phyloP scores from a whole-genome alignment of 140 eudicot genomes.

The Stevia rebaudiana region DNA sequence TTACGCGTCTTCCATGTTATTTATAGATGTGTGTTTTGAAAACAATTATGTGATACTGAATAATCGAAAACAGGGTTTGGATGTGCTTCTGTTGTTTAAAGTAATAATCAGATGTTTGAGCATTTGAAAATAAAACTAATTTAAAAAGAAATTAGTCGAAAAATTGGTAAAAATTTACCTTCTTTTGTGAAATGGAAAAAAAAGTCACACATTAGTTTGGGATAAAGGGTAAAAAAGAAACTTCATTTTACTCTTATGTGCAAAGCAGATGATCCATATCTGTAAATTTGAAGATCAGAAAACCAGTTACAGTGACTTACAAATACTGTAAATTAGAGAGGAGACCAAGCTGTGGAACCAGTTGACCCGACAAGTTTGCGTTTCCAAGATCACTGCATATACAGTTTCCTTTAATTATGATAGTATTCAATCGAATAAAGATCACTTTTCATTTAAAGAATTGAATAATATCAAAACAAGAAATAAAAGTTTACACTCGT shows the following conservation, averaged over 20 bases:
- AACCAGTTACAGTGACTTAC: slow-evolving; percentile 46
- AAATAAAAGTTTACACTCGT: slow-evolving; percentile 60
- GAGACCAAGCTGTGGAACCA: slow-evolving; percentile 80
- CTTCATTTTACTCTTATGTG: not conserved
- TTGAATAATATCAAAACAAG: not conserved
- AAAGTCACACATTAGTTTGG: not conserved
- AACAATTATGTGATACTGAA: not conserved
- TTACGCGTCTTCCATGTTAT: not conserved
- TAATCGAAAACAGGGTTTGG: not conserved
- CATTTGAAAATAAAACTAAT: not conserved
- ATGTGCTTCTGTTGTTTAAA: not conserved
- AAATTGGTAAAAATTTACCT: not conserved
- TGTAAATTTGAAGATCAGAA: not conserved
- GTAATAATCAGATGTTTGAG: not conserved
- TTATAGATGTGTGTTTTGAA: not conserved
- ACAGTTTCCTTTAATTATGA: not conserved
- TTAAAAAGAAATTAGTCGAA: not conserved
- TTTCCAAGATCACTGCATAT: slow-evolving; percentile 88
- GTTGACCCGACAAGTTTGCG: slow-evolving; percentile 82
- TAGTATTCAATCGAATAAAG: not conserved
- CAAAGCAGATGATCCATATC: not conserved
- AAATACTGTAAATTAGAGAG: slow-evolving; percentile 76
- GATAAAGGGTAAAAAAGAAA: not conserved
- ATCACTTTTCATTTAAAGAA: not conserved
- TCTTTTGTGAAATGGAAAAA: not conserved